phyloP scores from a whole-genome alignment of 495 filamentous ascomycete species.

The Lineolata rhizophorae region DNA sequence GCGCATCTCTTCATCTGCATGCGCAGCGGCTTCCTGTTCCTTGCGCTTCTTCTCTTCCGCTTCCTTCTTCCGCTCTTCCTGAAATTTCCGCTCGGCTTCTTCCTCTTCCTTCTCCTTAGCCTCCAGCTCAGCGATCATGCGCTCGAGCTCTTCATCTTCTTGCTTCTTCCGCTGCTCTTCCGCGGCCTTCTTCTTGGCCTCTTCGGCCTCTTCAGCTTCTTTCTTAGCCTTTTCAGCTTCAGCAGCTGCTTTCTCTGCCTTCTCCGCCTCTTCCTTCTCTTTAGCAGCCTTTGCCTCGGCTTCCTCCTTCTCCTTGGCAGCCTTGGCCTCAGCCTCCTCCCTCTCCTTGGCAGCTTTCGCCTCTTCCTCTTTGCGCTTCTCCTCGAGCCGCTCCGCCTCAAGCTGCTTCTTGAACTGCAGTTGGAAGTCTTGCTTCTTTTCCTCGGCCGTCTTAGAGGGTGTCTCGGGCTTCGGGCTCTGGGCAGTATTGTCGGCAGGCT shows the following conservation, averaged over 20 bases:
- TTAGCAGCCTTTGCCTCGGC: conserved; percentile 12
- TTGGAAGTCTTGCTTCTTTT: conserved; percentile 46
- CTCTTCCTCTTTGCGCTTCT: conserved; percentile 17
- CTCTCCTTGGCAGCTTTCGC: conserved; percentile 13
- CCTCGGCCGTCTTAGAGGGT: conserved; percentile 39
- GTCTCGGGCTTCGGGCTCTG: conserved; percentile 37
- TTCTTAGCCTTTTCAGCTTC: conserved; percentile 1
- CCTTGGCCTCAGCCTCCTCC: conserved; percentile 21
- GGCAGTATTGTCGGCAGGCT: conserved; percentile 23
- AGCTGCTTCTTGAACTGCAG: conserved; percentile 41
- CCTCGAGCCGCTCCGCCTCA: conserved; percentile 15
- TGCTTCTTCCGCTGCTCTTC: conserved; percentile 9
- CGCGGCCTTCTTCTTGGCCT: conserved; percentile 1
- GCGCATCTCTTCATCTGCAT: conserved; percentile 17
- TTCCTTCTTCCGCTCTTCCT: conserved; percentile 18
- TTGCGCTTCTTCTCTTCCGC: conserved; percentile 11
- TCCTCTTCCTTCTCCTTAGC: conserved; percentile 16
- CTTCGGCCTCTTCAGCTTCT: conserved; percentile 5
- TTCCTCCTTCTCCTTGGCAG: conserved; percentile 7
- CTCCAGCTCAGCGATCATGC: conserved; percentile 22
- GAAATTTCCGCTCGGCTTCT: conserved; percentile 16
- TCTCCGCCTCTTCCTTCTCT: conserved; percentile 7
- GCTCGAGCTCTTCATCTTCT: conserved; percentile 18
- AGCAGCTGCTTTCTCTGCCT: background rate
- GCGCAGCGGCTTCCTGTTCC: conserved; percentile 12